A percentile compares a stretch with the other conserved stretches of the same genome.
Conservation (phyloP, 176 grass and related monocot genomes). For the Lolium multiflorum region DNA sequence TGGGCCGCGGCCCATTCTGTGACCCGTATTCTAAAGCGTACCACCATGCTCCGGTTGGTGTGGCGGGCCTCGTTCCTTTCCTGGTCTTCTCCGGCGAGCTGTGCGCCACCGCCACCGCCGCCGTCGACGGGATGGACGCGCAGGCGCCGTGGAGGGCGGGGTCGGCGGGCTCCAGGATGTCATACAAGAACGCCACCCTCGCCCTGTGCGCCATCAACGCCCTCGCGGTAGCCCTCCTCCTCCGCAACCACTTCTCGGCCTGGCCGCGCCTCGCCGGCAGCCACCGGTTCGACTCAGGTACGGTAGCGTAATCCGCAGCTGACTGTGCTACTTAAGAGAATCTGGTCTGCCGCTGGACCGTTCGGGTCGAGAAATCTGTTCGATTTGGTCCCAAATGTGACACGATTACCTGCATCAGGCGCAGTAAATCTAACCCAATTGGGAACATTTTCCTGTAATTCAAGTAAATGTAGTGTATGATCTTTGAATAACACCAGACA, state of each 20-base stretch:
- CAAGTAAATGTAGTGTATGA: not conserved
- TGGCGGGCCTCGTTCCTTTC: not conserved
- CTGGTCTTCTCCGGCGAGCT: constrained; percentile 35
- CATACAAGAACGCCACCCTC: constrained; percentile 64
- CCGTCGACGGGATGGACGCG: constrained; percentile 47
- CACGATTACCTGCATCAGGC: not conserved
- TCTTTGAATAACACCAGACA: not conserved
- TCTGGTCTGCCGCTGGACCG: too few species aligned
- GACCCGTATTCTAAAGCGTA: not conserved
- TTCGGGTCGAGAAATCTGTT: not conserved
- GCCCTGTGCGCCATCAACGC: constrained; percentile 61
- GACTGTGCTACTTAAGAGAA: too few species aligned
- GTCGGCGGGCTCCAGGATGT: constrained; percentile 33
- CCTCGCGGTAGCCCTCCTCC: constrained; percentile 48
- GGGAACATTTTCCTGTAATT: not conserved
- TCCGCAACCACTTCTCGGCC: constrained; percentile 53
- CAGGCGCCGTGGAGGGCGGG: constrained; percentile 50
- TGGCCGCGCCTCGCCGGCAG: constrained; percentile 48
- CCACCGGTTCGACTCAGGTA: constrained; percentile 58
- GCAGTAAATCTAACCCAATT: not conserved
- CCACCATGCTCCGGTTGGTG: not conserved
- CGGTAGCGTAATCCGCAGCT: too few species aligned
- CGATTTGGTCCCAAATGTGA: not conserved
- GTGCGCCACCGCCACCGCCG: not conserved
- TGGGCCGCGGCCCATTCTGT: not conserved